Conservation (phyloP, 1,139 yeast genomes). For the Debaryomyces subglobosus region DNA sequence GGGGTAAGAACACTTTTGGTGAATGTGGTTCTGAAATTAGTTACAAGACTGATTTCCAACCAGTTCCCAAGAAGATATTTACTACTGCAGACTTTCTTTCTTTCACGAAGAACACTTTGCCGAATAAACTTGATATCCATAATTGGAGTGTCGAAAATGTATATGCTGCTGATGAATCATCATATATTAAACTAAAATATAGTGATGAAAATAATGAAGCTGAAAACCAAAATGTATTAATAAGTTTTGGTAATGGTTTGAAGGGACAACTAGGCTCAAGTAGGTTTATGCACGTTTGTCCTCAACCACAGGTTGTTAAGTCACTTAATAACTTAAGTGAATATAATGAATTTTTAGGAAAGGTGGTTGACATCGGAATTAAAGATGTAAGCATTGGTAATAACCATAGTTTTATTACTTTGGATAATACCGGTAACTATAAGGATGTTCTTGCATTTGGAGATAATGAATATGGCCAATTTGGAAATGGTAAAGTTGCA, state of each 20-base stretch:
- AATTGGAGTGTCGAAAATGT: constrained; percentile 51
- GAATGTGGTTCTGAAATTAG: constrained; percentile 77
- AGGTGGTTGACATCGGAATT: constrained; percentile 48
- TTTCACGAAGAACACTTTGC: constrained; percentile 27
- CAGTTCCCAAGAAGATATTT: constrained; percentile 66
- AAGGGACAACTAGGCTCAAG: constrained; percentile 90
- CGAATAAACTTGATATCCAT: constrained; percentile 34
- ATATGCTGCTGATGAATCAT: constrained; percentile 69
- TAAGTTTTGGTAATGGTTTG: constrained; percentile 82
- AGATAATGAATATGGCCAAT: constrained; percentile 76
- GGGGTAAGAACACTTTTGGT: constrained; percentile 84
- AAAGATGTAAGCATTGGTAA: constrained; percentile 61
- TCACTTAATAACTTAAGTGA: constrained; percentile 49
- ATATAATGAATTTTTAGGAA: constrained; percentile 35
- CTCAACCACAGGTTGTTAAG: constrained; percentile 65
- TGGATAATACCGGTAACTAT: constrained; percentile 45
- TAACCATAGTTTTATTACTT: constrained; percentile 65
- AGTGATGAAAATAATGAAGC: constrained; percentile 20
- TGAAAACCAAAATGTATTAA: constrained; percentile 33
- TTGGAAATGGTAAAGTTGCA: constrained; percentile 77
- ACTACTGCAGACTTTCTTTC: constrained; percentile 22
- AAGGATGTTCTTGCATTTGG: constrained; percentile 83
- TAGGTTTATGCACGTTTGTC: constrained; percentile 71
- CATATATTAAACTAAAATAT: constrained; percentile 52
- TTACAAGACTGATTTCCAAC: constrained; percentile 64